Evolutionary conservation across 2,329 filamentous ascomycete species (phyloP), one percentile per base, ranked within the genome.

Genomic region (Ophiostoma angusticollis): DNA sequence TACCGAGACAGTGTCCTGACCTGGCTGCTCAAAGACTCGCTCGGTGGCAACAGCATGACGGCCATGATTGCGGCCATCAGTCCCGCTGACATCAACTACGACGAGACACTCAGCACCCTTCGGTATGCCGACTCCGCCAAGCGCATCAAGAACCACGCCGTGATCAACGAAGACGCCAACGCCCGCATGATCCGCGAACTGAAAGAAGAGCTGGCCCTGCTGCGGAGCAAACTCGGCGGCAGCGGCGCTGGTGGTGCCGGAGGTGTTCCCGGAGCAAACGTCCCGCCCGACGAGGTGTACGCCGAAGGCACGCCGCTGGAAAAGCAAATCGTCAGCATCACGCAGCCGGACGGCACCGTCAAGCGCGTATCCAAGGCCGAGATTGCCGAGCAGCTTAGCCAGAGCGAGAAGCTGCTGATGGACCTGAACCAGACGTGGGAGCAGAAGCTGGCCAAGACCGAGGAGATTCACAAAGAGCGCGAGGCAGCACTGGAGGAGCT

Each of bases 1-100:
- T 98, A 98, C 57, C 82, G 91, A 72, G 93, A 98, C 65, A 94
- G 85, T 54, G 78, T 98, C 35, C 64, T 98, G 49, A 98, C 91
- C 2, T 98, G 91, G 91, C 65, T 98, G 31, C 62, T 98, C 48
- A 98, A 98, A 56, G 93, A 98, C 58, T 96, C 89, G 4, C 64
- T 98, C 6, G 91, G 91, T 56, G 91, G 91, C 54, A 98, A 98
- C 68, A 96, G 89, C 58, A 89, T 96, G 84, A 98, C 91, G 18
- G 91, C 91, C 43, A 98, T 98, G 93, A 98, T 98, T 68, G 93
- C 91, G 36, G 89, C 89, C 37, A 95, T 98, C 55, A 95, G 87
- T 53, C 91, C 91, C 4, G 91, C 91, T 39, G 91, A 98, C 60
- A 96, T 96, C 65, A 98, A 98, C 61, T 96, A 93, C 55, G 91